Conservation (phyloP, 345 rosid genomes). For the Syzygium grande region DNA sequence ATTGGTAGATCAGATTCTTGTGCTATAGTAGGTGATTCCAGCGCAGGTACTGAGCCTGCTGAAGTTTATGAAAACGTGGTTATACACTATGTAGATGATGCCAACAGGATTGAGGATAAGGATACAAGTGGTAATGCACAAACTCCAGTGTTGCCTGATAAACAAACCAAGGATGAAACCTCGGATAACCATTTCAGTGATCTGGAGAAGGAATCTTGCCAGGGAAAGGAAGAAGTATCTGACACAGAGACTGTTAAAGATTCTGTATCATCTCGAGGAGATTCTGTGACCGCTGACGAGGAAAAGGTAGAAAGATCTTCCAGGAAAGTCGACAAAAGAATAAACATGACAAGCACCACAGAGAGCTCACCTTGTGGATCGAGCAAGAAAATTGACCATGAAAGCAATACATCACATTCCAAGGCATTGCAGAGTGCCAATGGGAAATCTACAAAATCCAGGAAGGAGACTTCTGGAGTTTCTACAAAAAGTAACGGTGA, state of each 20-base stretch:
- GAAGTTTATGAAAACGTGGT: constrained; percentile 49
- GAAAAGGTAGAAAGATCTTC: constrained; percentile 38
- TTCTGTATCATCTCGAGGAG: constrained; percentile 47
- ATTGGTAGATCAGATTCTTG: constrained; percentile 28
- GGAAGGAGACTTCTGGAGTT: constrained; percentile 24
- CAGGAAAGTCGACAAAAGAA: background rate
- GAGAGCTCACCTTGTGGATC: constrained; percentile 14
- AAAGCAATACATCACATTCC: constrained; percentile 9
- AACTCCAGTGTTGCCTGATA: constrained; percentile 3
- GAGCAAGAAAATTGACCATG: constrained; percentile 12
- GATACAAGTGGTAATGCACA: constrained; percentile 21
- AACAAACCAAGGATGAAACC: constrained; percentile 16
- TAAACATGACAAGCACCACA: constrained; percentile 7
- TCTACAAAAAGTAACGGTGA: constrained; percentile 12
- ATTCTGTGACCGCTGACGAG: constrained; percentile 9
- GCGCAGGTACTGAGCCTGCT: constrained; percentile 42
- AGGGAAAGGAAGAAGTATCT: constrained; percentile 40
- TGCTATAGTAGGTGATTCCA: constrained; percentile 43
- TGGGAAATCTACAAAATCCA: constrained; percentile 17
- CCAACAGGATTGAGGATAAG: constrained; percentile 29
- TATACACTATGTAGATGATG: constrained; percentile 61
- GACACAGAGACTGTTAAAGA: constrained; percentile 46
- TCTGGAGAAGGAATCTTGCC: constrained; percentile 28
- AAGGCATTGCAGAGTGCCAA: constrained; percentile 13
- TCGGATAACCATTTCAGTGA: constrained; percentile 30